Evolutionary conservation across 306 rosid species (phyloP), one percentile per base, ranked within the genome.

Genomic region (Gillenia trifoliata): DNA sequence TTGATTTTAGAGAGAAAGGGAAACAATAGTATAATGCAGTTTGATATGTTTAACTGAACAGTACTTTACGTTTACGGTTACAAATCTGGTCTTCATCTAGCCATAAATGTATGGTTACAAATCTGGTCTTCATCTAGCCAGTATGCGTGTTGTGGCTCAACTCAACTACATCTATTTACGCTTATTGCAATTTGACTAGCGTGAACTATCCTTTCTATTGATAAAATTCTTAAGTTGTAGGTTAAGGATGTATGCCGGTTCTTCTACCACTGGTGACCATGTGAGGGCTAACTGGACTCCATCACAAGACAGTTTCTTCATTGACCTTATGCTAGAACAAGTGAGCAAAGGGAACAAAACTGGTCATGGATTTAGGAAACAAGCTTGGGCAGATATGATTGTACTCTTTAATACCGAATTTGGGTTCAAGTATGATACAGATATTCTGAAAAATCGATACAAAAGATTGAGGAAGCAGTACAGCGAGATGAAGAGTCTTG

Each of bases 391-490:
- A 22, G 91, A 79, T 55, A 87, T 87, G 91, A 75, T 79, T 63
- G 85, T 80, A 56, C 80, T 34, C 55, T 84, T 87, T 74, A 87
- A 87, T 71, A 69, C 68, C 76, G 76, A 82, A 67, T 87, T 84
- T 68, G 87, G 82, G 71, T 80, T 84, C 64, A 82, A 82, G 72
- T 70, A 80, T 73, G 91, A 87, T 49, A 49, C 81, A 41, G 88
- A 87, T 47, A 86, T 80, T 70, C 77, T 87, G 78, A 87, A 80
- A 79, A 87, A 87, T 57, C 83, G 88, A 55, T 43, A 68, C 73
- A 87, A 87, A 76, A 80, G 91, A 66, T 87, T 87, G 72, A 82
- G 85, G 79, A 87, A 82, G 79, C 91, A 80, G 74, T 87, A 87
- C 79, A 80, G 63, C 70, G 91, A 87, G 22, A 80, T 82, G 41